Conservation (phyloP, 2,329 filamentous ascomycete species). For the Cladophialophora exuberans region DNA sequence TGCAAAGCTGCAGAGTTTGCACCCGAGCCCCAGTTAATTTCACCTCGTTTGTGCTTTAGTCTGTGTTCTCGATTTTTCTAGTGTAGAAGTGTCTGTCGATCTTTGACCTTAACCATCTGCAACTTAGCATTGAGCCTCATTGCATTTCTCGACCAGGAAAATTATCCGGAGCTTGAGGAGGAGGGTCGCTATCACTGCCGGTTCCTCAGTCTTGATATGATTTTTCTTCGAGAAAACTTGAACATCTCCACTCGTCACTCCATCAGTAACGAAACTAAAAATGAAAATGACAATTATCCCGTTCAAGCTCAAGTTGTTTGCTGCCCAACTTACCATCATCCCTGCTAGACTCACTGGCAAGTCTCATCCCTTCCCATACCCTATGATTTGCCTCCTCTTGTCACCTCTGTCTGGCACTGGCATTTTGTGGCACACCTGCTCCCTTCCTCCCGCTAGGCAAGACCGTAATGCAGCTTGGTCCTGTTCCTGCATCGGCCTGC, state of each 20-base stretch:
- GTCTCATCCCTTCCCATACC: constrained; percentile 1
- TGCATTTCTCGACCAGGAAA: neutral
- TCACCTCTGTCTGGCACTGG: constrained; percentile 1
- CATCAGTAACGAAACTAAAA: neutral
- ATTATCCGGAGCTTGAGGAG: no score
- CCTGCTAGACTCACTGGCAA: neutral
- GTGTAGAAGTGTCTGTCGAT: constrained; percentile 1
- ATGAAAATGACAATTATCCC: neutral
- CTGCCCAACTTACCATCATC: neutral
- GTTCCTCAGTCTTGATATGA: no score
- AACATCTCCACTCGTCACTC: neutral
- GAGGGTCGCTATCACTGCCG: no score
- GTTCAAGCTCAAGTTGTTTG: neutral
- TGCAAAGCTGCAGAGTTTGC: no score
- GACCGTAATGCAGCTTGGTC: neutral
- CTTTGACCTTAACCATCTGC: no score
- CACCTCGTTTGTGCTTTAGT: neutral
- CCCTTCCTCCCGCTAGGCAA: neutral
- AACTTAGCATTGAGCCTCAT: constrained; percentile 3
- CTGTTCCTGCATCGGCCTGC: constrained; percentile 11
- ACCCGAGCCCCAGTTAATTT: no score
- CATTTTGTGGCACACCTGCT: neutral
- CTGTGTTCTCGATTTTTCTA: constrained; percentile 14
- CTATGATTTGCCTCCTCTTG: neutral
- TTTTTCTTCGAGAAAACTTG: no score